Conservation (phyloP, 2,329 filamentous ascomycete genomes). For the Phaeosphaeria sp. region DNA sequence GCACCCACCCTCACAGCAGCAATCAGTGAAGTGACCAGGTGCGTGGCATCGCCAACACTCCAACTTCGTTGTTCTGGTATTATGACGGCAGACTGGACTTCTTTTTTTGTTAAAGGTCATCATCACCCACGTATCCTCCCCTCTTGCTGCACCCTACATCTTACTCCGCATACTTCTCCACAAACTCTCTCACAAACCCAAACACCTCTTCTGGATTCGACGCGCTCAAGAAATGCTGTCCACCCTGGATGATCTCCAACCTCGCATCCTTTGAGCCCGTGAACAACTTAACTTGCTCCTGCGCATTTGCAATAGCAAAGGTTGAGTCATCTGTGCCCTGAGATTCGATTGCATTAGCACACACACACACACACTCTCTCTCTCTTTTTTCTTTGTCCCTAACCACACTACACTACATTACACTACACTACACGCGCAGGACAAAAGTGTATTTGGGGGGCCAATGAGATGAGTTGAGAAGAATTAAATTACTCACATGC, state of each 20-base stretch:
- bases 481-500: conserved; percentile 48
- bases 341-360: not conserved
- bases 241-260: conserved; percentile 54
- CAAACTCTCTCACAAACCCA: conserved; percentile 35
- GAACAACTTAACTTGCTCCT: conserved; percentile 59
- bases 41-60: not conserved
- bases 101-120: too few relatives aligned
- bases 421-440: too few relatives aligned
- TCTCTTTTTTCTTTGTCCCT: too few relatives aligned
- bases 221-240: conserved; percentile 59
- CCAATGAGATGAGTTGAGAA: too few relatives aligned
- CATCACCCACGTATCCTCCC: not conserved
- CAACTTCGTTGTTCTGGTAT: too few relatives aligned
- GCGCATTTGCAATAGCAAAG: conserved; percentile 51
- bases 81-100: too few relatives aligned
- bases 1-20: not conserved
- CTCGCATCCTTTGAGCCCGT: conserved; percentile 51
- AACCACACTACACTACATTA: too few relatives aligned
- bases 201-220: conserved; percentile 56
- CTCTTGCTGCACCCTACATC: not conserved
- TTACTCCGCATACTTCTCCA: conserved; percentile 27
- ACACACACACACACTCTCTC: too few relatives aligned
- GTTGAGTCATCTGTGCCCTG: conserved; percentile 24
- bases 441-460: too few relatives aligned
- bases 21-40: not conserved